phyloP scores from a whole-genome alignment of 371 early-diverging fungal genomes.

The Syncephalastrum racemosum region DNA sequence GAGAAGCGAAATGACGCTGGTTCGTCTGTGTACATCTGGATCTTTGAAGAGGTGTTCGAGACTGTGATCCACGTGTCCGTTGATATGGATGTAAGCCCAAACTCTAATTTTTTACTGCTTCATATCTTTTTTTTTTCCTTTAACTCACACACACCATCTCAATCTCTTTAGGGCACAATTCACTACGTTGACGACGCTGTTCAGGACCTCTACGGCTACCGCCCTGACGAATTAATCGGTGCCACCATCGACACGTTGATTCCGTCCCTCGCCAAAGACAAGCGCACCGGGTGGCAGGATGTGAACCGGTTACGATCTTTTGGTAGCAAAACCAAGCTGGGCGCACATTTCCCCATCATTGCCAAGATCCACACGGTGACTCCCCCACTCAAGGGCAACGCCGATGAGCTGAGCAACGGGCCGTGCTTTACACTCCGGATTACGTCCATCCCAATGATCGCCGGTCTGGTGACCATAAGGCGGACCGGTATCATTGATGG shows the following conservation, averaged over 20 bases:
- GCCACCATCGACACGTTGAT: constrained; percentile 42
- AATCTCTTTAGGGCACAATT: constrained; percentile 47
- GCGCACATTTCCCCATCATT: constrained; percentile 63
- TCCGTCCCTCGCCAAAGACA: constrained; percentile 28
- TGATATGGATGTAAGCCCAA: constrained; percentile 26
- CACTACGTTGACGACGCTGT: constrained; percentile 50
- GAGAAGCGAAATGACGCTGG: constrained; percentile 56
- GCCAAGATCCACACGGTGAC: constrained; percentile 43
- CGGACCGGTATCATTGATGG: constrained; percentile 57
- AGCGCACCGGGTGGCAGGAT: constrained; percentile 12
- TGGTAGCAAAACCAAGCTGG: constrained; percentile 56
- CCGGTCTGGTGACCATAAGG: constrained; percentile 65
- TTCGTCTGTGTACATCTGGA: constrained; percentile 65
- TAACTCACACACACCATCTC: background rate
- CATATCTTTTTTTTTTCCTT: background rate
- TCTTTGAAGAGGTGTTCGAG: constrained; percentile 70
- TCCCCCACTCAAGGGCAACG: constrained; percentile 8
- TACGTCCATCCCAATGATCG: constrained; percentile 69
- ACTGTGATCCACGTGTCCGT: constrained; percentile 40
- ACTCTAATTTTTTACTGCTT: constrained; percentile 10
- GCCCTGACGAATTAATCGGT: constrained; percentile 46
- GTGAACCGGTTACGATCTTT: constrained; percentile 60
- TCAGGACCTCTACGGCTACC: constrained; percentile 57
- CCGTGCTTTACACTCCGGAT: constrained; percentile 41
- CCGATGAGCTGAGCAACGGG: constrained; percentile 20